Evolutionary conservation across 202 grass and related monocot species (phyloP), one percentile per base, ranked within the genome.

Genomic region (Digitaria exilis): DNA sequence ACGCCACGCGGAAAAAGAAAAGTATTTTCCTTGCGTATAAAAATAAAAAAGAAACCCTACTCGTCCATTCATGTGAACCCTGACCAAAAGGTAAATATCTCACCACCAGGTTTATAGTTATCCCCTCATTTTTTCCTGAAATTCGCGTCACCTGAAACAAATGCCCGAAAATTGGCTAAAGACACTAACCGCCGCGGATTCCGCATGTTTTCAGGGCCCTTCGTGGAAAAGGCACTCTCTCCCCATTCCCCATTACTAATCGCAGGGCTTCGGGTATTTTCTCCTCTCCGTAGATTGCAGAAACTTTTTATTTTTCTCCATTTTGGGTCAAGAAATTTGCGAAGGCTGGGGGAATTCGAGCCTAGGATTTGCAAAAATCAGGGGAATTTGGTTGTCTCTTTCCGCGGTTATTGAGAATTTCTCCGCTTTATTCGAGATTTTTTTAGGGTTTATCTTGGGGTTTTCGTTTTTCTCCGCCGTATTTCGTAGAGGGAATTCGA

Each of bases 381-480:
- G 48, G 31, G 48, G 19, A 35, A 57, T 73, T 74, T 31, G 11
- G 24, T n/a, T 28, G 25, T 5, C 2, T 10, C 59, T 49, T 57
- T 5, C 56, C 19, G 24, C 28, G 34, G 32, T 31, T 37, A 28
- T 75, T 4, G 63, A 44, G 11, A 69, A 58, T 69, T 87, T 52
- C n/a, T 62, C 13, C 0, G 2, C 21, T 81, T 79, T 79, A 19
- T 62, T 76, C 3, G 71, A 14, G 30, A 31, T 25, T 17, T 51
- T 87, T 61, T 75, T 65, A 65, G 77, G 75, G 31, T 79, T 85
- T 83, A 82, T 64, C 42, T 41, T 9, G 73, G 65, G 82, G 2
- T 68, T 65, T 81, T 35, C 6, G 49, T 55, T 80, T n/a, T 79
- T 67, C 31, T 58, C 30, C 17, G 29, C 22, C 42, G 51, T 62